These are phyloP conservation scores for Solanum megistacrolobum DNA, from an alignment of 257 asterid genomes.

Conservation along the genomic window DNA sequence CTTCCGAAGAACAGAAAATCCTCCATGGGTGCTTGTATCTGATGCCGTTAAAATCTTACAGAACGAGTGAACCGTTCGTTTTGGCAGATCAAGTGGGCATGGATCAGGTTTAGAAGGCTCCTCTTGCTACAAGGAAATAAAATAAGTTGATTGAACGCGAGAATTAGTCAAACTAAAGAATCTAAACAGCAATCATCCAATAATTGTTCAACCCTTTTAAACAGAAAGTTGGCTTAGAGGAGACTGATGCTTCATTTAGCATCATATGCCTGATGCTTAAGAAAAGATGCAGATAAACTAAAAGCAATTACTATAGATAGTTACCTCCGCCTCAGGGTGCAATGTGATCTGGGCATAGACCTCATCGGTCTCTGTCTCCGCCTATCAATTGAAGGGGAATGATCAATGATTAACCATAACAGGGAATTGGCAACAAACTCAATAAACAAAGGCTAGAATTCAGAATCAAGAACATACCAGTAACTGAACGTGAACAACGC, in stretches of 20 bases:
- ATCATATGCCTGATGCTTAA: background rate
- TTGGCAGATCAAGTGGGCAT: constrained; percentile 42
- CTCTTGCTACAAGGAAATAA: constrained; percentile 43
- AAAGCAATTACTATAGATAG: constrained; percentile 2
- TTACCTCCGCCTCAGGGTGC: constrained; percentile 63
- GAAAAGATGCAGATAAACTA: background rate
- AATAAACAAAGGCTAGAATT: background rate
- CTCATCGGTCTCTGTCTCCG: constrained; percentile 74
- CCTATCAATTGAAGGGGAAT: constrained; percentile 21
- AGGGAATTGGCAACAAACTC: background rate
- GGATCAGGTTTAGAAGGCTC: constrained; percentile 54
- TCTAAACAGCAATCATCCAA: background rate
- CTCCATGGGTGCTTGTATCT: constrained; percentile 93
- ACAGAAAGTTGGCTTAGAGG: background rate
- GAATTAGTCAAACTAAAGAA: background rate
- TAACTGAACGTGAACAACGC: constrained; percentile 37
- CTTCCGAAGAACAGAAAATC: constrained; percentile 82
- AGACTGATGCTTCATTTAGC: background rate
- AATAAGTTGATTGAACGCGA: background rate
- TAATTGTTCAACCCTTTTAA: background rate
- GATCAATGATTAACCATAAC: background rate
- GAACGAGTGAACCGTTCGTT: constrained; percentile 39
- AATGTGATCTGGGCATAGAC: constrained; percentile 78
- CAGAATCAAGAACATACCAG: constrained; percentile 28
- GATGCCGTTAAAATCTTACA: constrained; percentile 83